Percentiles rank a stretch among this genome's conserved stretches.
Conservation (phyloP, 257 asterid species). For the Plectranthus barbatus region DNA sequence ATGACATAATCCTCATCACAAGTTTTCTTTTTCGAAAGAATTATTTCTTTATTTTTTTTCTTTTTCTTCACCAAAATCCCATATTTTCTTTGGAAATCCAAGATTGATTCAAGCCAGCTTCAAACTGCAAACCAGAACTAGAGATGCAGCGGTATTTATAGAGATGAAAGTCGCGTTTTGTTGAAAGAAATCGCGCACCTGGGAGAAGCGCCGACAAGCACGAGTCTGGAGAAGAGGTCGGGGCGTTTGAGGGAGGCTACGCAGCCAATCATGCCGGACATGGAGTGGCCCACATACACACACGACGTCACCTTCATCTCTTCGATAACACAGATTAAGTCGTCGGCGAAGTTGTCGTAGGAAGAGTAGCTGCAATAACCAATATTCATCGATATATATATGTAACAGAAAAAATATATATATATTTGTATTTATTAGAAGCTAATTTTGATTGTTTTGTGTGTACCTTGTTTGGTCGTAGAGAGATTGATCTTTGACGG, state of each 20-base stretch:
- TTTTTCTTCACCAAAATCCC: neutral
- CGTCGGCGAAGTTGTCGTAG: slow-evolving; percentile 70
- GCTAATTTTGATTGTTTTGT: too few species aligned
- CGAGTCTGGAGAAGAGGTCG: slow-evolving; percentile 46
- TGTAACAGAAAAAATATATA: neutral
- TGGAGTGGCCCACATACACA: slow-evolving; percentile 81
- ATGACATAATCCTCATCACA: neutral
- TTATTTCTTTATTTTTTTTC: neutral
- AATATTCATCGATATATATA: neutral
- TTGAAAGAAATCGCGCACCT: too few species aligned
- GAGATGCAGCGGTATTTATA: too few species aligned
- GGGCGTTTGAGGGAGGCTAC: slow-evolving; percentile 75
- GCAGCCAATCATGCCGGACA: slow-evolving; percentile 89
- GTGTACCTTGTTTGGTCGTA: slow-evolving; percentile 41
- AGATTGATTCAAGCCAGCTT: too few species aligned
- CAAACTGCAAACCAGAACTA: too few species aligned
- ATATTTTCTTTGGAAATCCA: too few species aligned
- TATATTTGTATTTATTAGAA: too few species aligned
- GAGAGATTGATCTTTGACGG: slow-evolving; percentile 36
- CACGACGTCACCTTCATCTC: slow-evolving; percentile 52
- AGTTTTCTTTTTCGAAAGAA: neutral
- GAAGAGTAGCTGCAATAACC: slow-evolving; percentile 27
- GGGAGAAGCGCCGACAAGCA: slow-evolving; percentile 70
- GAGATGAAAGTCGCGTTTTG: too few species aligned
- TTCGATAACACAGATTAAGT: slow-evolving; percentile 44